Evolutionary conservation across 108 stramenopile species (phyloP), one percentile per base, ranked within the genome.

Genomic region (Skeletonema marinoi): DNA sequence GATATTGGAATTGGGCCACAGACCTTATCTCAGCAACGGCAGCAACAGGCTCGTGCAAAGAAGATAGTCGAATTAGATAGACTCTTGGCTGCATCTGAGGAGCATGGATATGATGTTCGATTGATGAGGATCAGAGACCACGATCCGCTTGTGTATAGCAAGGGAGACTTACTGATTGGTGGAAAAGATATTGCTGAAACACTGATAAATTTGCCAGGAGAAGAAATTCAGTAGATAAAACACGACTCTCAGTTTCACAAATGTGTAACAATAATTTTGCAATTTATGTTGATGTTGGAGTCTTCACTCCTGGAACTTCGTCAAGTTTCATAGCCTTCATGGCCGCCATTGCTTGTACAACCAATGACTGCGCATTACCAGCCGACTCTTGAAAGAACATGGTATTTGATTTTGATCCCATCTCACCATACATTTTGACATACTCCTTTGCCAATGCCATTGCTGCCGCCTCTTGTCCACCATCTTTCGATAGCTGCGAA

Each of bases 371-470:
- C 32, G 96, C 89, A 78, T 98, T 96, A n/a, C 90, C 98, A 6
- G 97, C 93, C 36, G 86, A 79, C 31, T 99, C 96, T 71, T 92
- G 93, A 84, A 99, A 99, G 65, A 99, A 87, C 85, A 99, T 99
- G 9, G 98, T 99, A 84, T 99, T 98, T 77, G 89, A 90, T 81
- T 97, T 70, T 58, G 84, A 85, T 58, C 97, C 98, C 97, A 99
- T 98, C 78, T 97, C 96, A 13, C 95, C 96, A 82, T 98, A 99
- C 98, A 99, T 98, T 36, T 87, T 65, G 39, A 98, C 96, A 83
- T 99, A 99, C 32, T 96, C 89, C 66, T 89, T 86, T 19, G 98
- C 95, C 74, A 98, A 78, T n/a, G 94, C 91, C 64, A 99, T 78
- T 61, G 85, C 85, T 3, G 98, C 98, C 4, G 98, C 98, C 59